These are phyloP conservation scores for Bidens hawaiensis DNA, from an alignment of 140 eudicot genomes.

Conservation along the genomic window DNA sequence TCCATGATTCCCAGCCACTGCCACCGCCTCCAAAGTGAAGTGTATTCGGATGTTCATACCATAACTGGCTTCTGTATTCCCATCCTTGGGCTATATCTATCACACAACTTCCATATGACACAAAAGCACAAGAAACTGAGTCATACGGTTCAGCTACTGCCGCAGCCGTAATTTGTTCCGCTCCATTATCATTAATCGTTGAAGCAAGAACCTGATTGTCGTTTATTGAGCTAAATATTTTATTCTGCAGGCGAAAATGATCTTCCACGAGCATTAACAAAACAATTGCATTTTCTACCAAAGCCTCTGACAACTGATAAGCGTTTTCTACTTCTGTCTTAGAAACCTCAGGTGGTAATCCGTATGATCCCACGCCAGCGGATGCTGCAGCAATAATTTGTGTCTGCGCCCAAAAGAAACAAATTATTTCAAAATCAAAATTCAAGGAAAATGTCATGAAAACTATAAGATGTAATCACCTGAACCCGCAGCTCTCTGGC, in stretches of 20 bases:
- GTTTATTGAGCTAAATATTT: slow-evolving; percentile 41
- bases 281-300: slow-evolving; percentile 91
- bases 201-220: slow-evolving; percentile 71
- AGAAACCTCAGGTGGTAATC: slow-evolving; percentile 66
- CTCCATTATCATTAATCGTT: slow-evolving; percentile 71
- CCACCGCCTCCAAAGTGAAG: slow-evolving; percentile 86
- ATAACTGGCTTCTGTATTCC: slow-evolving; percentile 87
- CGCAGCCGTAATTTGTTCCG: too few species aligned
- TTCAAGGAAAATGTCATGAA: background rate
- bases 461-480: too few species aligned
- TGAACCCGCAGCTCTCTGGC: slow-evolving; percentile 82
- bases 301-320: slow-evolving; percentile 72
- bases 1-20: slow-evolving; percentile 95
- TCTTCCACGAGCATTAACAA: slow-evolving; percentile 94
- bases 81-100: slow-evolving; percentile 87
- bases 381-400: slow-evolving; percentile 94
- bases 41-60: slow-evolving; percentile 71
- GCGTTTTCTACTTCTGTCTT: slow-evolving; percentile 89
- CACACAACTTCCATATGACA: slow-evolving; percentile 83
- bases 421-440: background rate
- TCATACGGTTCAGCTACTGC: slow-evolving; percentile 98
- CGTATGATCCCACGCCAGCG: slow-evolving; percentile 81
- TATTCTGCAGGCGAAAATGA: slow-evolving; percentile 81
- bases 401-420: slow-evolving; percentile 48
- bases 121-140: too few species aligned